phyloP scores from a whole-genome alignment of 148 eudicot genomes.

The Talinum fruticosum region DNA sequence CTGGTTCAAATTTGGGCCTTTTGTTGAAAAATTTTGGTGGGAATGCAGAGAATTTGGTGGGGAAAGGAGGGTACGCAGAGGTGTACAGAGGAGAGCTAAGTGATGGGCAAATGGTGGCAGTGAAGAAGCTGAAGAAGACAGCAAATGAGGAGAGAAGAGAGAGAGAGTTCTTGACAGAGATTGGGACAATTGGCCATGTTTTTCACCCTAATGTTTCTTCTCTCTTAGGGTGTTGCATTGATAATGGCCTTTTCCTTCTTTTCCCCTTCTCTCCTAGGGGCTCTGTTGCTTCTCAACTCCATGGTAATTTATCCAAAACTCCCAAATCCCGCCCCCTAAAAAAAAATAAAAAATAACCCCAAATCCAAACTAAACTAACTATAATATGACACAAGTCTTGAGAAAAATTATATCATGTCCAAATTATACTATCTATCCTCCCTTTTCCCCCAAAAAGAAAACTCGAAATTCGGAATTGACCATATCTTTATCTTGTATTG shows the following conservation, averaged over 20 bases:
- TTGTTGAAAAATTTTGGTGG: not conserved
- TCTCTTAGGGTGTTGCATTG: conserved; percentile 81
- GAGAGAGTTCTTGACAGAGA: conserved; percentile 85
- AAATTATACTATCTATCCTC: too few relatives aligned
- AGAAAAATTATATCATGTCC: too few relatives aligned
- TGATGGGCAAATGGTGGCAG: conserved; percentile 76
- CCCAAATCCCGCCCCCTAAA: not conserved
- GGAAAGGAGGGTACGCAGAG: conserved; percentile 93
- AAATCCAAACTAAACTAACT: not conserved
- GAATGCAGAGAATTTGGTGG: conserved; percentile 77
- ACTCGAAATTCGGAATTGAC: too few relatives aligned
- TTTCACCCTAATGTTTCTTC: conserved; percentile 80
- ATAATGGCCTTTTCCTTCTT: conserved; percentile 72
- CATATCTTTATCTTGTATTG: too few relatives aligned
- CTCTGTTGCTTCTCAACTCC: conserved; percentile 87
- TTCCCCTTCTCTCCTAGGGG: conserved; percentile 81
- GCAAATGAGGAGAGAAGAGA: conserved; percentile 72
- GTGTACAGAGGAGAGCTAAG: conserved; percentile 66
- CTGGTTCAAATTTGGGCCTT: not conserved
- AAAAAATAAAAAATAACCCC: not conserved
- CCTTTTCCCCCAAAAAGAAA: too few relatives aligned
- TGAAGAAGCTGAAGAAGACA: conserved; percentile 61
- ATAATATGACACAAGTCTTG: not conserved
- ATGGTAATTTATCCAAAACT: conserved; percentile 50
- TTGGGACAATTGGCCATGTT: conserved; percentile 91